Evolutionary conservation across 2,329 filamentous ascomycete species (phyloP), one percentile per base, ranked within the genome.

Genomic region (Fonsecaea erecta): DNA sequence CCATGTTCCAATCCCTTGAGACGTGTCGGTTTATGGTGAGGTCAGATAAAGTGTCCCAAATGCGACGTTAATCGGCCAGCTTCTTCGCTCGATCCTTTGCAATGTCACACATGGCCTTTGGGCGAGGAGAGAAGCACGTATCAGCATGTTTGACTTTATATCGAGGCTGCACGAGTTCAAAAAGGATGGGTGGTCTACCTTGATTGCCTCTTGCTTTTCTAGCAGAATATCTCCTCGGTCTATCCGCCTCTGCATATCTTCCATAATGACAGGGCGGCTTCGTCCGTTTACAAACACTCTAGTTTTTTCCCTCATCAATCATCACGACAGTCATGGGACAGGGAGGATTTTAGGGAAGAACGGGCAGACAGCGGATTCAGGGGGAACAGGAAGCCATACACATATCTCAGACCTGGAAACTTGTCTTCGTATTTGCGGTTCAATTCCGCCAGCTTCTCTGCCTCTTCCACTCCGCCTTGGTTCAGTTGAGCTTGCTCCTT

Each of bases 81-180:
- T 93, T 96, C 34, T 78, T 76, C 0, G 89, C 91, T 55, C 93
- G 85, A 73, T 97, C 92, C 58, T 86, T 85, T 32, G 93, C 93
- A 74, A 97, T 97, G 72, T 93, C 90, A 74, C 92, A 92, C 91
- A 97, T 97, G 46, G 93, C 93, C 90, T 92, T 62, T 52, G 46
- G 7, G 56, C 14, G 21, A 5, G 43, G 34, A 64, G 48, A 28
- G 18, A 55, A 54, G 21, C 12, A 14, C 35, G 30, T 14, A 35
- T 61, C 32, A 61, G 59, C 14, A 12, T 7, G 8, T 24, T 9
- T 60, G 26, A 21, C 34, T 52, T 21, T 18, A 56, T 18, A 56
- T 24, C 30, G 18, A 51, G 43, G 24, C 18, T 52, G 32, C 21
- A 32, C 37, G 8, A 26, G 11, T 28, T 26, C n/a, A 35, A 57